Evolutionary conservation across 202 grass and related monocot genomes (phyloP).

Genomic region (Brachypodium distachyon): DNA sequence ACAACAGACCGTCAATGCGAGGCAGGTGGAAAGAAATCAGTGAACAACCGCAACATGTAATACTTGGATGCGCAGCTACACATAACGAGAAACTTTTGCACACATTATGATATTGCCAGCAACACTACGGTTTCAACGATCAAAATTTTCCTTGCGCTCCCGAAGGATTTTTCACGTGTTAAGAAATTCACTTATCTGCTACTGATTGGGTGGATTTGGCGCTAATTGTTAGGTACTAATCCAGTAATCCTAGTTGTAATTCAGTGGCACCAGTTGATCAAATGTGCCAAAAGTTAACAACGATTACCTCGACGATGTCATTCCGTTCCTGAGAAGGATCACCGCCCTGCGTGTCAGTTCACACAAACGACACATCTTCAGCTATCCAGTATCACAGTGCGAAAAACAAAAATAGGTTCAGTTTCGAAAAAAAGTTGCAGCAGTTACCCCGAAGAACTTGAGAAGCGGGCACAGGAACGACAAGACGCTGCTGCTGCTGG

Average conservation of each 20-base stretch:
- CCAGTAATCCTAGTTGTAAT: not conserved
- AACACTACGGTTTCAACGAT: not conserved
- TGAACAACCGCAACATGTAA: not conserved
- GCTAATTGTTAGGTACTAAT: not conserved
- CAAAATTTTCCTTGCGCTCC: not conserved
- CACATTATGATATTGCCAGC: not conserved
- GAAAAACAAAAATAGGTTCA: not conserved
- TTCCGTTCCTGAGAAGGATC: constrained; percentile 73
- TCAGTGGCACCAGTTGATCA: not conserved
- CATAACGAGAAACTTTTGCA: not conserved
- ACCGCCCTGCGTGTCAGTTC: constrained; percentile 39
- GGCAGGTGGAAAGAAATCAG: not conserved
- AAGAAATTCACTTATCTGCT: not conserved
- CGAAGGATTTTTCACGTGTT: not conserved
- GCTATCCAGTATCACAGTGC: not conserved
- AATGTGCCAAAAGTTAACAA: not conserved
- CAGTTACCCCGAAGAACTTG: constrained; percentile 66
- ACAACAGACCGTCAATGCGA: not conserved
- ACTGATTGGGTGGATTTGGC: not conserved
- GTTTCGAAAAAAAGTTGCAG: not conserved
- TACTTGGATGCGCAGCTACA: not conserved
- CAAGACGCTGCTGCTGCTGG: constrained; percentile 40
- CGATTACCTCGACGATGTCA: constrained; percentile 63
- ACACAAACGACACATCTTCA: not conserved
- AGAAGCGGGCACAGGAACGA: constrained; percentile 84